Base-by-base conservation (phyloP, 441 rosid genomes). In the Erysimum cheiri region DNA sequence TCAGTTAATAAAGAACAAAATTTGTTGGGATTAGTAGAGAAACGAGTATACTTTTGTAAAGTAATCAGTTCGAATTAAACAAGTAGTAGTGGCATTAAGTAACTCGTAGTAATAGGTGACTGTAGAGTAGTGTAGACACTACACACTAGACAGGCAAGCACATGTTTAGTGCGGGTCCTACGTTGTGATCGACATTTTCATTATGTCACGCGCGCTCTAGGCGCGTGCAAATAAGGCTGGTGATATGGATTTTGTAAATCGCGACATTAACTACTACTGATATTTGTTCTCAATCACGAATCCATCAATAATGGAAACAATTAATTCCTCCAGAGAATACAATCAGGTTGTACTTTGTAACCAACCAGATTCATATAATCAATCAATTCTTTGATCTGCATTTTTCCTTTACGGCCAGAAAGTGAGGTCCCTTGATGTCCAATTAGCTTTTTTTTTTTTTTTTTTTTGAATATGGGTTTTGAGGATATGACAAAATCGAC, bases 291-390 rank as follows among this genome's bases (percentile, higher is more conserved):
- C 31, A 2, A 37, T 37, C 7, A 58, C 36, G 47, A 58, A 58
- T 22, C 47, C 17, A 37, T 12, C 11, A 49, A 22, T 19, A 37
- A 19, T 58, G 33, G 63, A 37, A 58, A 37, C 59, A 59, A 48
- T 48, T 15, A 59, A 48, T 59, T 36, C 19, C 22, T 36, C 28
- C 14, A 36, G 28, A 48, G 58, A 69, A 69, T 58, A 28, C 40
- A 69, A 24, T 69, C 66, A 26, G 66, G 32, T 59, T 69, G 58
- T 58, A 70, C 74, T 70, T 41, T 61, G 60, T 44, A n/a, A n/a
- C n/a, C n/a, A 41, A 70, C 55, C 61, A 70, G 32, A 41, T 70
- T 70, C 62, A 43, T 71, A 24, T 61, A 52, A 70, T 41, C 69
- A 61, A 70, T 70, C 69, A 70, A 41, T 53, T 61, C 44, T 70